Evolutionary conservation across 768 basidiomycete species (phyloP).

Genomic region (Heimioporus sp.): DNA sequence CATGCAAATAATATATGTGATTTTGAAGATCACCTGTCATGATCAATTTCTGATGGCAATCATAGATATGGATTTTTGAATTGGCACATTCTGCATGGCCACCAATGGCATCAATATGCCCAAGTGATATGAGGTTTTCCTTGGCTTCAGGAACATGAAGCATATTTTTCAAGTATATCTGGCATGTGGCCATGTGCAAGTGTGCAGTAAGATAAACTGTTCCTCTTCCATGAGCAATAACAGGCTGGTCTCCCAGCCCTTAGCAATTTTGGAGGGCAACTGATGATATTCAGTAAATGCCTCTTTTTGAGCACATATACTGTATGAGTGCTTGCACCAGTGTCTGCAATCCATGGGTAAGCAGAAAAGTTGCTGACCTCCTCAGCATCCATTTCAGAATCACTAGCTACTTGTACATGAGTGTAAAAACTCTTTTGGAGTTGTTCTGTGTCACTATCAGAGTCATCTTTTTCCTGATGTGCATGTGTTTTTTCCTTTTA

Average conservation of each 20-base stretch:
- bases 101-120: neutral
- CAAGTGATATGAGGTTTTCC: neutral
- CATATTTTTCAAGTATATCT: too few relatives aligned
- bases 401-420: too few relatives aligned
- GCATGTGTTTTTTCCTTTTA: neutral
- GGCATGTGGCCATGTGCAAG: too few relatives aligned
- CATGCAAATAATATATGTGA: neutral
- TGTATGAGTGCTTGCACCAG: neutral
- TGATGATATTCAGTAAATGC: neutral
- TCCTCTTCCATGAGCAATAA: neutral
- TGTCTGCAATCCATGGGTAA: conserved; percentile 7
- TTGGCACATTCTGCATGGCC: neutral
- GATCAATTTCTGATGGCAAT: too few relatives aligned
- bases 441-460: neutral
- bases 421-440: neutral
- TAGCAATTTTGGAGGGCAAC: neutral
- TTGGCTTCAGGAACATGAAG: neutral
- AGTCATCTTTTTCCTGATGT: neutral
- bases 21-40: too few relatives aligned
- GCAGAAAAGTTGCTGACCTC: neutral
- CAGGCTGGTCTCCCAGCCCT: neutral
- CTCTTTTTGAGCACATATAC: neutral
- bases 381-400: too few relatives aligned
- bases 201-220: neutral
- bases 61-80: too few relatives aligned